Conservation (phyloP, 805 yeast genomes). For the Pichia phayaonensis region DNA sequence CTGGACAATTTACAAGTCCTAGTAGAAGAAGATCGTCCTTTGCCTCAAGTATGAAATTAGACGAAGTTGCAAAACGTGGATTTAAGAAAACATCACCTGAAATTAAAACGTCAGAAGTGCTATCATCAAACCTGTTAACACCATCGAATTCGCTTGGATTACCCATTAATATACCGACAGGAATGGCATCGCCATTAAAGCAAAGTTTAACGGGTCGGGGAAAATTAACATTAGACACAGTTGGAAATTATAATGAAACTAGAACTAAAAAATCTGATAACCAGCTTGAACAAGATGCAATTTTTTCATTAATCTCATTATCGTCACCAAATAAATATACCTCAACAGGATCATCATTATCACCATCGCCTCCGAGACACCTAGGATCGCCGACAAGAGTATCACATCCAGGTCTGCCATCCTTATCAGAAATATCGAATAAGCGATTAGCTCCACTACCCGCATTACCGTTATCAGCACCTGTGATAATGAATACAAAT, state of each 20-base stretch:
- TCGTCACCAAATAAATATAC: conserved; percentile 37
- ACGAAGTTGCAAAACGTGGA: conserved; percentile 22
- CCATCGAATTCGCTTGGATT: background rate
- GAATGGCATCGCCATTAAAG: conserved; percentile 9
- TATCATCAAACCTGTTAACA: background rate
- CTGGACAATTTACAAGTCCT: background rate
- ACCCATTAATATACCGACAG: background rate
- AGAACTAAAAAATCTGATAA: conserved; percentile 13
- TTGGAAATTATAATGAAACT: background rate
- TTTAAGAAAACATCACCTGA: conserved; percentile 8
- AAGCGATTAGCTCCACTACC: conserved; percentile 5
- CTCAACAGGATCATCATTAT: conserved; percentile 8
- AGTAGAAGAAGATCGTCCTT: conserved; percentile 12
- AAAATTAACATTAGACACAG: background rate
- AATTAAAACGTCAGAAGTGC: background rate
- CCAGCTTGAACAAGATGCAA: conserved; percentile 46
- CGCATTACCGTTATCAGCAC: conserved; percentile 5
- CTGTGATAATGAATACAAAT: background rate
- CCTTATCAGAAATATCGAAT: conserved; percentile 1
- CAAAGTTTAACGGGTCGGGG: conserved; percentile 1
- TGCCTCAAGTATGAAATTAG: conserved; percentile 18
- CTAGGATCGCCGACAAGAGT: conserved; percentile 4
- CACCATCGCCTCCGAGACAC: conserved; percentile 10
- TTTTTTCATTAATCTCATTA: conserved; percentile 46
- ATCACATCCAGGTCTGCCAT: background rate